Base-by-base conservation (phyloP, 2,329 filamentous ascomycete genomes). In the Cordyceps cateniannulata region DNA sequence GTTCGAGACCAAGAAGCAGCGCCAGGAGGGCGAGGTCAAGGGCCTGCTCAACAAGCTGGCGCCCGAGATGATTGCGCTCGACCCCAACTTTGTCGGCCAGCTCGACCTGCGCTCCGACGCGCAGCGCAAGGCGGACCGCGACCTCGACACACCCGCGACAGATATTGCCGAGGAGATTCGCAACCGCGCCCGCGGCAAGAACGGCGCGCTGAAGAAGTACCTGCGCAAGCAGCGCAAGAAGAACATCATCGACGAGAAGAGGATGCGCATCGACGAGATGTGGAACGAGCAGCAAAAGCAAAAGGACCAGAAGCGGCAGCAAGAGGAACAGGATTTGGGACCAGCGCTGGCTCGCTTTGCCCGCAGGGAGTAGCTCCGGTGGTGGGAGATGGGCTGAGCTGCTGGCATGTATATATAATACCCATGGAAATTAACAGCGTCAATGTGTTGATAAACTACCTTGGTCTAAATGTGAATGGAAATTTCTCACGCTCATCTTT, bases 231-330 rank as follows among this genome's bases (percentile, higher is more conserved):
- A 95, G 78, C 87, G 91, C 50, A 88, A 88, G 70, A 91, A 89
- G 81, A 98, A 98, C 73, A 85, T 99, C 62, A 92, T 99, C 72
- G 95, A 99, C 78, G 95, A 97, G 81, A 93, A 93, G 83, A 87
- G 90, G 71, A 76, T 96, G 73, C 87, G 88, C 71, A 88, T 93
- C 52, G 90, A 97, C 73, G 90, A 92, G 75, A 79, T 96, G 72
- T 87, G 88, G 78, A 85, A 87, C 66, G 85, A 88, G 73, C 85
- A 85, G 73, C 83, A 87, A 67, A 83, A 87, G 71, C 84, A 86
- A 69, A 86, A 82, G 69, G 77, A 87, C 67, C 81, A 85, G 69
- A 82, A 84, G 75, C 76, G 78, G 52, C 69, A 85, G 70, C 85
- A 90, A 73, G 81, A 81, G 66, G 83, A 89, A 72, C 83, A 82